Conservation (phyloP, 2,329 filamentous ascomycete species). For the Aspergillus texensis region DNA sequence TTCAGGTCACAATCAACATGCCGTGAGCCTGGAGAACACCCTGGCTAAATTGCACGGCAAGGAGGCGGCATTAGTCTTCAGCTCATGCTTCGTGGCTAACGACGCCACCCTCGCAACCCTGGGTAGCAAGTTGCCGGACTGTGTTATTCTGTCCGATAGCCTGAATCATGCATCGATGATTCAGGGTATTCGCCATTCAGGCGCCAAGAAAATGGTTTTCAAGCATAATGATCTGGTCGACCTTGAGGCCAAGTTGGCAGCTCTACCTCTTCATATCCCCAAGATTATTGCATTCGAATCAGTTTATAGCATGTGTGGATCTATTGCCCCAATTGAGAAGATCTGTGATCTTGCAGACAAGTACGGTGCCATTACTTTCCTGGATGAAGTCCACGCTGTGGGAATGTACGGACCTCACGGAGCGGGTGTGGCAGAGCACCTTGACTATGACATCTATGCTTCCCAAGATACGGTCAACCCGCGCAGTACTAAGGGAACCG, state of each 20-base stretch:
- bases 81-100: conserved; percentile 97
- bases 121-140: conserved; percentile 95
- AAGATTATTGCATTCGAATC: conserved; percentile 99
- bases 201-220: conserved; percentile 96
- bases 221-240: conserved; percentile 97
- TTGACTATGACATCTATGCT: conserved; percentile 86
- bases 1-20: conserved; percentile 95
- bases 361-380: conserved; percentile 95
- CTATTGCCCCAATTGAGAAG: conserved; percentile 90
- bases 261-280: conserved; percentile 78
- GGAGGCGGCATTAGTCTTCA: conserved; percentile 90
- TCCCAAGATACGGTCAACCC: conserved; percentile 63
- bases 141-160: conserved; percentile 96
- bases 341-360: conserved; percentile 97
- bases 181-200: conserved; percentile 95
- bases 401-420: conserved; percentile 98
- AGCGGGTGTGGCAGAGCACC: conserved; percentile 93
- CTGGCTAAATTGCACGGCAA: conserved; percentile 89
- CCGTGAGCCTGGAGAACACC: conserved; percentile 78
- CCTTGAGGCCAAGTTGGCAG: conserved; percentile 87
- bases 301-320: conserved; percentile 99
- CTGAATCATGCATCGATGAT: conserved; percentile 99
- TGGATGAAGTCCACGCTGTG: conserved; percentile 98
- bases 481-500: conserved; percentile 63
- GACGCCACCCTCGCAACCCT: conserved; percentile 94